Percentiles rank a stretch among this genome's conserved stretches.
phyloP scores from a whole-genome alignment of 73 alveolate genomes.

The Uronychia setigera region DNA sequence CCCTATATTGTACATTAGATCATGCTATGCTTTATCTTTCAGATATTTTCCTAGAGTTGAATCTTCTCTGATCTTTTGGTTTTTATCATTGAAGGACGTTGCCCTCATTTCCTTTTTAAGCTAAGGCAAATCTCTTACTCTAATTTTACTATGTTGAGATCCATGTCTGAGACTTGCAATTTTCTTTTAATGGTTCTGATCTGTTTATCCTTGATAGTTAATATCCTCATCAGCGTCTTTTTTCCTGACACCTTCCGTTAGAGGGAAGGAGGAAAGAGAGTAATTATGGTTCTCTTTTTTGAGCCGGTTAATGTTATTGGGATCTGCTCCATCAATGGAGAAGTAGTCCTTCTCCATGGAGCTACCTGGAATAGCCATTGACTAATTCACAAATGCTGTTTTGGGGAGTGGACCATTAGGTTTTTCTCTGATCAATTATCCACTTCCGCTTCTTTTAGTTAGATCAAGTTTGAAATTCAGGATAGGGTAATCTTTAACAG shows the following conservation, averaged over 20 bases:
- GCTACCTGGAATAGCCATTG: neutral
- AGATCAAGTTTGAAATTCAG: neutral
- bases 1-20: neutral
- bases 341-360: neutral
- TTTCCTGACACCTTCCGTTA: too few species aligned
- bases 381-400: neutral
- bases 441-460: neutral
- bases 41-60: neutral
- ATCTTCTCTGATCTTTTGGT: neutral
- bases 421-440: neutral
- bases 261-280: too few species aligned
- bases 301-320: neutral
- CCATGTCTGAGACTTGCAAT: neutral
- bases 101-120: neutral
- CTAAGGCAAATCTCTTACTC: neutral
- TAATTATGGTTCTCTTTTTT: too few species aligned
- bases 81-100: neutral
- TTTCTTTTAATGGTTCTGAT: neutral
- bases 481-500: neutral
- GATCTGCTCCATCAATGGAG: neutral
- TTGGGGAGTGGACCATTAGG: neutral
- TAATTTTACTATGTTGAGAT: neutral
- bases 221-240: neutral
- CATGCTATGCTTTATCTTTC: neutral
- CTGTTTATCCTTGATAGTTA: neutral